Base-by-base conservation (phyloP, 108 stramenopile genomes). In the Discostella pseudostelligera region DNA sequence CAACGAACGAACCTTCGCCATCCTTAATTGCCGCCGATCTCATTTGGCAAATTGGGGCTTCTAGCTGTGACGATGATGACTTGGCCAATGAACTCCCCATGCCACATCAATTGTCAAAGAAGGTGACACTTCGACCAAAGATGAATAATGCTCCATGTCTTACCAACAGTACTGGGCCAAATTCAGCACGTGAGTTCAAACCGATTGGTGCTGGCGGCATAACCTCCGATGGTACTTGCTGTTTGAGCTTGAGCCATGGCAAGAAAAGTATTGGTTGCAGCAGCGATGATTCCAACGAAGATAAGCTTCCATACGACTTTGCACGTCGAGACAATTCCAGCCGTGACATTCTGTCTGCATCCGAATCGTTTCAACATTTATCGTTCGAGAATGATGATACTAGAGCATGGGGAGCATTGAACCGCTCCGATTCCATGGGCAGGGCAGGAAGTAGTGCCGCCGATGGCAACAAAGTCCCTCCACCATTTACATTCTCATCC, bases 111-210 rank as follows among this genome's bases (percentile, higher is more conserved):
- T 3, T 20, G 36, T 20, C 25, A 19, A 60, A 44, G 59, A 60
- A 60, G 45, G 59, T 60, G 26, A 60, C 59, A 28, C 59, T 60
- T 46, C 42, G 59, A 8, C 59, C 59, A 8, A 60, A 60, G 59
- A 60, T 45, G 59, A 60, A 60, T 44, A 60, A 60, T 44, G 45
- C 59, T 37, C 42, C 32, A 32, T 32, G 3, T 32, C 32, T 32
- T 32, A 32, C 29, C 44, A 59, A 59, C 14, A 44, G 39, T 17
- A 60, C 14, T 16, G 12, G 24, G n/a, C 14, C n/a, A 0, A 32
- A 24, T 14, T 8, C 40, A 28, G 22, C 19, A 4, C 16, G 19
- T 19, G 25, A 20, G 26, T 43, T 45, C 22, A 42, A 42, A 20
- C 43, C 19, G 20, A 60, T 60, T 20, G 55, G n/a, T 14, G 8